Evolutionary conservation across 1,284 basidiomycete species (phyloP), one percentile per base, ranked within the genome.

Genomic region (Tylopilus sp.): DNA sequence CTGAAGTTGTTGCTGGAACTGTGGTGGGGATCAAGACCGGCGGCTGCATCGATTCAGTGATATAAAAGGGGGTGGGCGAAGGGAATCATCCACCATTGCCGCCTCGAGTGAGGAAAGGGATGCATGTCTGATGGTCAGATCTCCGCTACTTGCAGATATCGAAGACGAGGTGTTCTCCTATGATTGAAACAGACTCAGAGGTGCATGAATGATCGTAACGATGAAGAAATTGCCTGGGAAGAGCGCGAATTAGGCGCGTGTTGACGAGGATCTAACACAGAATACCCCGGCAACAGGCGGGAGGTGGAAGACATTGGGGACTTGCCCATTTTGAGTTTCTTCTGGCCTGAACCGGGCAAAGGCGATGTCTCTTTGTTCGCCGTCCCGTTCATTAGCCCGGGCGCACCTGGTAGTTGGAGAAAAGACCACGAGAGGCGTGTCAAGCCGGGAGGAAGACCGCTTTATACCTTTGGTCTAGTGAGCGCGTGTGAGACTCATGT

Each of bases 401-500:
- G 49, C 33, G 41, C 35, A 41, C 43, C 37, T 26, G 23, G n/a
- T 41, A n/a, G 45, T 33, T 23, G 19, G 13, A 28, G 43, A 40
- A 29, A 31, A 48, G 47, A 37, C 28, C 29, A 18, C 26, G 23
- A 41, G 31, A 33, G 33, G 44, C 33, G 47, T 40, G 42, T n/a
- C 18, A 28, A 18, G 23, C 9, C 21, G 40, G 34, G 41, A 34
- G 4, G 13, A n/a, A 3, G n/a, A 33, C 26, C 41, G 23, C 48
- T 66, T 64, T 66, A 67, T 58, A 65, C 57, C 43, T 43, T 42
- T 18, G 30, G 16, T 13, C 40, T 26, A 6, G 5, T 21, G 18
- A 37, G 21, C 21, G 54, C 61, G 60, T 65, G 63, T 51, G 41
- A 41, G 39, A 42, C 44, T 46, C 51, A n/a, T 48, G 46, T 39